A percentile compares a stretch with the other conserved stretches of the same genome.
These are phyloP conservation scores for Ogataea methylovora DNA, from an alignment of 805 yeast species.

Conservation along the genomic window DNA sequence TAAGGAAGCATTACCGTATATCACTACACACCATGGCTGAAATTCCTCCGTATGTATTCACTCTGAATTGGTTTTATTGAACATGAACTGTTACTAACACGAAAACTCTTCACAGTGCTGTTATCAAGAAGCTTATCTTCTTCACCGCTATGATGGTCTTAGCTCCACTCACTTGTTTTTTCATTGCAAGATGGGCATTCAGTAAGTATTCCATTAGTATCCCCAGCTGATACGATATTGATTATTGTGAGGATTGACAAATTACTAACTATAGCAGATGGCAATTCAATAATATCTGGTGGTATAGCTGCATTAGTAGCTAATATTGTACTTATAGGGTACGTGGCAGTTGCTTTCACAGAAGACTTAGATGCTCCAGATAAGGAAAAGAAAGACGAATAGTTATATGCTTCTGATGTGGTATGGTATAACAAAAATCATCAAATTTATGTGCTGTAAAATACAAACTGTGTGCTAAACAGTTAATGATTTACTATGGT, in stretches of 20 bases:
- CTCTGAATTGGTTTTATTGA: neutral
- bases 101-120: slow-evolving; percentile 33
- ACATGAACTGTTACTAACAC: neutral
- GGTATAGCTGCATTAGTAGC: slow-evolving; percentile 77
- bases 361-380: slow-evolving; percentile 41
- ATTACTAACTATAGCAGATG: too few species aligned
- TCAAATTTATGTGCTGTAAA: neutral
- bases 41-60: slow-evolving; percentile 25
- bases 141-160: slow-evolving; percentile 74
- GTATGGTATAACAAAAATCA: neutral
- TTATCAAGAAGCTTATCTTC: slow-evolving; percentile 58
- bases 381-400: slow-evolving; percentile 30
- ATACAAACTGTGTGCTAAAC: too few species aligned
- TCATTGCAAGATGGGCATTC: slow-evolving; percentile 38
- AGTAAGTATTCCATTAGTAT: slow-evolving; percentile 11
- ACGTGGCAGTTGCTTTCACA: slow-evolving; percentile 64
- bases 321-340: slow-evolving; percentile 65
- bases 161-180: slow-evolving; percentile 59
- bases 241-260: too few species aligned
- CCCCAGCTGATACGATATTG: too few species aligned
- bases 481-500: neutral
- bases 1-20: neutral
- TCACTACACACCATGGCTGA: slow-evolving; percentile 24
- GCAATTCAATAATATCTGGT: slow-evolving; percentile 63
- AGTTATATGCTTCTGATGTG: neutral